phyloP scores from a whole-genome alignment of 2,329 filamentous ascomycete species.

The Penicillium rolfsii region DNA sequence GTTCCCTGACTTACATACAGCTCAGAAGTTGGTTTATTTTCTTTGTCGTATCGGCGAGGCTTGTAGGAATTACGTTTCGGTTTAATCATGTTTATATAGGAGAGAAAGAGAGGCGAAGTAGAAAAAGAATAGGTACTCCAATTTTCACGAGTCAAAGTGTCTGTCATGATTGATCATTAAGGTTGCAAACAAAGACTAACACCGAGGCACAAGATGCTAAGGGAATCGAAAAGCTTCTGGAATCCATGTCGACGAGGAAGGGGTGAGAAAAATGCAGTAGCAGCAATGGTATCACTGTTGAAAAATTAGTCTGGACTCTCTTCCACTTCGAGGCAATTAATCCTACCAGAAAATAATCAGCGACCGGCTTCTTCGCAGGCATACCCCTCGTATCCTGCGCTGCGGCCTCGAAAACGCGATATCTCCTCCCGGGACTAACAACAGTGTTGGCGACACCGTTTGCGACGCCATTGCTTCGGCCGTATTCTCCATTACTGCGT shows the following conservation, averaged over 20 bases:
- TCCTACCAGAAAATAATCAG: slow-evolving; percentile 83
- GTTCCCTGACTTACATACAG: neutral
- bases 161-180: slow-evolving; percentile 33
- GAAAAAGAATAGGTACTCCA: neutral
- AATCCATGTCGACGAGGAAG: slow-evolving; percentile 11
- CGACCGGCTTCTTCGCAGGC: slow-evolving; percentile 98
- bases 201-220: slow-evolving; percentile 29
- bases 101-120: neutral
- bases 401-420: slow-evolving; percentile 94
- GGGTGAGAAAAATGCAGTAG: slow-evolving; percentile 16
- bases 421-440: slow-evolving; percentile 79
- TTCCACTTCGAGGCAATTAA: neutral
- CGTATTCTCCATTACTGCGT: slow-evolving; percentile 59
- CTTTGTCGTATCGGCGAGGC: neutral
- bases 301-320: slow-evolving; percentile 14
- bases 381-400: slow-evolving; percentile 95
- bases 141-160: slow-evolving; percentile 14
- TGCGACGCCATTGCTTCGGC: slow-evolving; percentile 49
- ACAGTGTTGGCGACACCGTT: slow-evolving; percentile 51
- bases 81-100: neutral
- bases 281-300: slow-evolving; percentile 28
- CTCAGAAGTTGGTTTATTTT: neutral
- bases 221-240: slow-evolving; percentile 16
- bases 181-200: slow-evolving; percentile 22
- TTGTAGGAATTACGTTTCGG: neutral